Base-by-base conservation (phyloP, 2,329 filamentous ascomycete species). In the Dendryphion nanum region DNA sequence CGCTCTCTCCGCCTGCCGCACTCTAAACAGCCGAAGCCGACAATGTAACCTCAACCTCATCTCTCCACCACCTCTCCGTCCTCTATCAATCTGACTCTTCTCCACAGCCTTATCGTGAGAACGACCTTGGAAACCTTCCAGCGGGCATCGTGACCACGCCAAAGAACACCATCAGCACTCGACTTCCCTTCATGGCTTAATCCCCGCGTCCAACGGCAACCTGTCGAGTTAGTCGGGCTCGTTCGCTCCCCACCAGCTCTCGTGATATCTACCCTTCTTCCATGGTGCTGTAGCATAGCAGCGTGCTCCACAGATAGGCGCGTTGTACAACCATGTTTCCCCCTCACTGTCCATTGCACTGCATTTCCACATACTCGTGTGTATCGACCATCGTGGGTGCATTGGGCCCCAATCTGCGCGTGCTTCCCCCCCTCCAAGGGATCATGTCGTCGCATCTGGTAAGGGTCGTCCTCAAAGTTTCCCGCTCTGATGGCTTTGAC, bases 281-380 rank as follows among this genome's bases (percentile, higher is more conserved):
- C 42, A 51, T 57, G 54, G 44, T 51, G 51, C 42, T 33, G 56
- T 61, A 52, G 47, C 52, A 58, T 53, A 37, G 48, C 44, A 48
- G 18, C 18, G 18, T 16, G 39, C 30, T 45, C 34, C 20, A 32
- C 33, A 51, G 51, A 59, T 55, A 52, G 48, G 46, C 51, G 47
- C 42, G 51, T 57, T 55, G 59, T 59, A 58, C 45, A 17, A 57
- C 59, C 47, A 59, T 38, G 50, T 52, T 56, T 47, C 37, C 38
- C 48, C 47, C 29, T 30, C 29, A 8, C 23, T 10, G 35, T 47
- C 50, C 56, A 53, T 55, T 33, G 47, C 45, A 51, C 41, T 47
- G 42, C 50, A 50, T 50, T 38, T 7, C 23, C 23, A 26, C 23
- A 10, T 26, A n/a, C 3, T 26, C 23, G n/a, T 26, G 10, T n/a